Base-by-base conservation (phyloP, 768 basidiomycete species). In the Podaxis sp. region DNA sequence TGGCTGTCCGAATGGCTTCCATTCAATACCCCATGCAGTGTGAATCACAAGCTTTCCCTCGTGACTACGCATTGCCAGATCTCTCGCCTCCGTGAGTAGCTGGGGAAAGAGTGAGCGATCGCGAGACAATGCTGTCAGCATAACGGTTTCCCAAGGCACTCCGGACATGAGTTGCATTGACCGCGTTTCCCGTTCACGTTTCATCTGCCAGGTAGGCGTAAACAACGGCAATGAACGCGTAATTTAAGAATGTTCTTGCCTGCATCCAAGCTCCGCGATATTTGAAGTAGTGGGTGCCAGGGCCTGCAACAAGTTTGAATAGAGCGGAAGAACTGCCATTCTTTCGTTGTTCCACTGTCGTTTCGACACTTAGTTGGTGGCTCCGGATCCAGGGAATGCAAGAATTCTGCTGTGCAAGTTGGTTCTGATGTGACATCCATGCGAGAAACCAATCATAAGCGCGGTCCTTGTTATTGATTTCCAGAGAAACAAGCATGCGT, bases 131-230 rank as follows among this genome's bases (percentile, higher is more conserved):
- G 97, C 88, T 4, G 95, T 99, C 47, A 99, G 79, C 40, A 89
- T 95, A 50, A 98, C 87, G 0, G 96, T 98, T 74, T 99, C 97
- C 95, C 96, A 99, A 61, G 97, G 97, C 5, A 85, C 84, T 5
- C 96, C 95, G 4, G 93, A 90, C 79, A 90, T 89, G 50, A 94
- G 79, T 68, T 94, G 89, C 84, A 95, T 91, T 28, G 95, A 87
- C 65, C 92, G 90, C 21, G 90, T 91, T 73, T 97, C 94, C 55
- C 97, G 86, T 75, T 98, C 95, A 13, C 97, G 86, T 78, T 93
- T 93, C 65, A 98, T 89, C 94, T 96, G 70, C 48, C 55, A 62
- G 46, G 63, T 65, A 52, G 65, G 60, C 32, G 62, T 64, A 55
- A 57, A 10, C 53, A 47, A 44, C 48, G 55, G 9, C 54, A 50